A percentile compares a stretch with the other conserved stretches of the same genome.
phyloP scores from a whole-genome alignment of 129 eudicot species.

The Artemisia argyi region DNA sequence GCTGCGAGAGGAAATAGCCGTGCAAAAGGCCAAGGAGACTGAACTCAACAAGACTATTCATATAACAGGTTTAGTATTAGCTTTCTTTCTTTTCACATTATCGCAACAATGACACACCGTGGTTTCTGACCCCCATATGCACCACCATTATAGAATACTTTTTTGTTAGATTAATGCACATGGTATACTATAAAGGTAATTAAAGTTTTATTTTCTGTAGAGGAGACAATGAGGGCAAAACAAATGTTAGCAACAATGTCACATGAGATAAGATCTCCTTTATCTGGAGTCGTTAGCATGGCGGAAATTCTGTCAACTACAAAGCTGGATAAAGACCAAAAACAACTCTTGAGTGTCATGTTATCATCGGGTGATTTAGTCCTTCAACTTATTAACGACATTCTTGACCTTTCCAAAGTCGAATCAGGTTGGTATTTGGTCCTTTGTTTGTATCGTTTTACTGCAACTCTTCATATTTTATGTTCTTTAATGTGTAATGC shows the following conservation, averaged over 20 bases:
- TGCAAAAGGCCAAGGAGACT: conserved; percentile 88
- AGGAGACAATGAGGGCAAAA: conserved; percentile 97
- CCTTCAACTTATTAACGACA: conserved; percentile 80
- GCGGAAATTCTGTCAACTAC: conserved; percentile 77
- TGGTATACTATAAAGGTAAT: not conserved
- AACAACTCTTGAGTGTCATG: conserved; percentile 74
- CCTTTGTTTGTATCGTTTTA: conserved; percentile 1
- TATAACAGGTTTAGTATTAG: conserved; percentile 58
- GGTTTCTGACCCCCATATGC: too few relatives aligned
- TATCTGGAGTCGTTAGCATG: conserved; percentile 86
- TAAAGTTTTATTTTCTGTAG: conserved; percentile 32
- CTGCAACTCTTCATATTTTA: not conserved
- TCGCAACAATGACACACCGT: not conserved
- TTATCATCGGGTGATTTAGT: conserved; percentile 87
- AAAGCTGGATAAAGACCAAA: conserved; percentile 74
- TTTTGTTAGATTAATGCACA: too few relatives aligned
- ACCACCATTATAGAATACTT: too few relatives aligned
- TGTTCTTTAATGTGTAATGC: not conserved
- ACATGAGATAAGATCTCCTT: conserved; percentile 89
- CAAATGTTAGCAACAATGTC: conserved; percentile 97
- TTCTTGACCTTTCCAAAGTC: conserved; percentile 88
- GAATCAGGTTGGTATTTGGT: conserved; percentile 64
- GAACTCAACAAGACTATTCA: conserved; percentile 88
- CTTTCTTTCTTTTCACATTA: not conserved
- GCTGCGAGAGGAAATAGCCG: conserved; percentile 88